These are phyloP conservation scores for Monosporascus sp. DNA, from an alignment of 2,329 filamentous ascomycete species.

Conservation along the genomic window DNA sequence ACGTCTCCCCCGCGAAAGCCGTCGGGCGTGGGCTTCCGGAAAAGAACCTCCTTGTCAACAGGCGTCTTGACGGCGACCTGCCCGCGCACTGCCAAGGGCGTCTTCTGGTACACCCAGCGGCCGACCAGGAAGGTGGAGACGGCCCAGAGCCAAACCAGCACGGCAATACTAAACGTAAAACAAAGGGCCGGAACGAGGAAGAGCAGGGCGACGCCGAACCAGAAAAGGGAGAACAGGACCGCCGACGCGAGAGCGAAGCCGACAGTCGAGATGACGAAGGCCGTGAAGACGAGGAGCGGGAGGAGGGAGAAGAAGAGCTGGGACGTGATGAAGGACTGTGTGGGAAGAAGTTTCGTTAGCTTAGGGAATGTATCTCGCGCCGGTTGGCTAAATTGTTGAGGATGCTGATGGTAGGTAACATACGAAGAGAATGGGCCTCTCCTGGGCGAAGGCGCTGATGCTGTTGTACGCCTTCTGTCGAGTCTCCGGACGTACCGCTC, in stretches of 20 bases:
- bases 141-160: conserved; percentile 64
- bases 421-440: conserved; percentile 68
- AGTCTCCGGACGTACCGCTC: conserved; percentile 54
- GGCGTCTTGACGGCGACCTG: conserved; percentile 6
- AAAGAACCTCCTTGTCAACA: conserved; percentile 18
- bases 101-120: conserved; percentile 38
- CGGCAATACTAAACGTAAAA: conserved; percentile 56
- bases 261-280: conserved; percentile 60
- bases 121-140: conserved; percentile 52
- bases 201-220: conserved; percentile 60
- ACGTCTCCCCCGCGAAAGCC: conserved; percentile 9
- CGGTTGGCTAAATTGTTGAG: too few species aligned
- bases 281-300: conserved; percentile 63
- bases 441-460: conserved; percentile 50
- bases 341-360: not conserved
- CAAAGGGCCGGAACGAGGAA: conserved; percentile 66
- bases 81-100: conserved; percentile 13
- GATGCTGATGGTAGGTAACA: conserved; percentile 20
- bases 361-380: not conserved
- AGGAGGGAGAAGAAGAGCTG: conserved; percentile 62
- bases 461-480: conserved; percentile 52
- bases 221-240: conserved; percentile 62
- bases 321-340: conserved; percentile 61
- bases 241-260: conserved; percentile 59
- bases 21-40: conserved; percentile 9